These are phyloP conservation scores for peach (Prunus persica) DNA, from an alignment of 306 rosid species.

Conservation along the genomic window Prunus_persica_NCBIv2 NC_034009.1:36305501-36306000, in stretches of 20 bases:
- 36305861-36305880: constrained; percentile 70
- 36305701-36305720: constrained; percentile 32
- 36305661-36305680: constrained; percentile 68
- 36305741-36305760: constrained; percentile 24
- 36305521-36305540: constrained; percentile 44
- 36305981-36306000: constrained; percentile 60
- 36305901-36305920: constrained; percentile 44
- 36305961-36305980: constrained; percentile 55
- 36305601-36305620: constrained; percentile 47
- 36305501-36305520: constrained; percentile 55
- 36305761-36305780: constrained; percentile 59
- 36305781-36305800: constrained; percentile 74
- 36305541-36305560: constrained; percentile 47
- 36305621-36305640: constrained; percentile 50
- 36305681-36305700: constrained; percentile 43
- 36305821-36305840: constrained; percentile 47
- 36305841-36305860: constrained; percentile 44
- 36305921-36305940: constrained; percentile 56
- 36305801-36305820: constrained; percentile 44
- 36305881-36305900: constrained; percentile 56
- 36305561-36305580: constrained; percentile 55
- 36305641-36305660: constrained; percentile 68
- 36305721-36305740: constrained; percentile 34
- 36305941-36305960: constrained; percentile 64
- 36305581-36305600: constrained; percentile 36